A percentile compares a stretch with the other conserved stretches of the same genome.
These are phyloP conservation scores for Berberis vulgaris DNA, from an alignment of 164 flowering plant species.

Conservation along the genomic window DNA sequence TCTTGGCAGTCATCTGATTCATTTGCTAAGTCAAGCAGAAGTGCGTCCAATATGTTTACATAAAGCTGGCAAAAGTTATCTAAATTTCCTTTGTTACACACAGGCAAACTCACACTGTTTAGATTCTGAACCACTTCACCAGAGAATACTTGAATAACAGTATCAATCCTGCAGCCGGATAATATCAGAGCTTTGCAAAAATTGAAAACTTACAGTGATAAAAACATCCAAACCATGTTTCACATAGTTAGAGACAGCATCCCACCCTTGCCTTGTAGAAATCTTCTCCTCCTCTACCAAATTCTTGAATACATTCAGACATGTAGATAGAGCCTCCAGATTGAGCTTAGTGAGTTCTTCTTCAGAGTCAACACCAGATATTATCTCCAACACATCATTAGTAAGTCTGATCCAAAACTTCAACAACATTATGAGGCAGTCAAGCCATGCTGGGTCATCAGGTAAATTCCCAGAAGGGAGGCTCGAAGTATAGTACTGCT, in stretches of 20 bases:
- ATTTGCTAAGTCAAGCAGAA: conserved; percentile 40
- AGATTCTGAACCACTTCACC: conserved; percentile 21
- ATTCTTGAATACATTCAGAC: conserved; percentile 43
- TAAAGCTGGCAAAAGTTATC: conserved; percentile 36
- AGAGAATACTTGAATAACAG: conserved; percentile 44
- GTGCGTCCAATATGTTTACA: conserved; percentile 41
- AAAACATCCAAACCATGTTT: conserved; percentile 31
- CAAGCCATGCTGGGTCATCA: conserved; percentile 48
- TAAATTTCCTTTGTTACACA: conserved; percentile 10
- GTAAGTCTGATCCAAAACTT: conserved; percentile 58
- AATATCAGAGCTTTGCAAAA: conserved; percentile 75
- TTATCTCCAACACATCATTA: conserved; percentile 51
- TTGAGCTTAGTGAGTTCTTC: conserved; percentile 16
- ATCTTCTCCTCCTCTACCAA: conserved; percentile 51
- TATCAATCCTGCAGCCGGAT: conserved; percentile 65
- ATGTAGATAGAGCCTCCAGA: conserved; percentile 31
- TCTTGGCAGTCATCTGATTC: conserved; percentile 28
- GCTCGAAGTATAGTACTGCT: conserved; percentile 39
- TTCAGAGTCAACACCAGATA: conserved; percentile 19
- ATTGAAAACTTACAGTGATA: conserved; percentile 22
- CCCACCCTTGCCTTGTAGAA: conserved; percentile 65
- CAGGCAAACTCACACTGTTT: conserved; percentile 7
- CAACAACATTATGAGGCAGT: conserved; percentile 54
- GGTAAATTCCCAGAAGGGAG: conserved; percentile 30
- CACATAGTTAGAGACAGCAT: conserved; percentile 32